Conservation (phyloP, 2,329 filamentous ascomycete genomes). For the Orbilia javanica region DNA sequence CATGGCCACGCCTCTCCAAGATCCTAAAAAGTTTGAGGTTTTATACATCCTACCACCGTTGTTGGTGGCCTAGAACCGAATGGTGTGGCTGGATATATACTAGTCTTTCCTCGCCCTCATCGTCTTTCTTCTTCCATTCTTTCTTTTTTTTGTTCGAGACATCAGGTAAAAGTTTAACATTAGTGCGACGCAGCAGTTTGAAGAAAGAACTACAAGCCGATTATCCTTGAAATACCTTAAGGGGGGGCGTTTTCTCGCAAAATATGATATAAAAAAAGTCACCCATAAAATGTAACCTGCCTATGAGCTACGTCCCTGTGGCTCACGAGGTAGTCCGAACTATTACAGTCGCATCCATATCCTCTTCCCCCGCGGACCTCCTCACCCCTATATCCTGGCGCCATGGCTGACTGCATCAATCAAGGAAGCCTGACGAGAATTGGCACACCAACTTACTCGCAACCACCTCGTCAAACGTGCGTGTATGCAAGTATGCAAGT, state of each 20-base stretch:
- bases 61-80: slow-evolving; percentile 16
- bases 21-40: slow-evolving; percentile 11
- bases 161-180: background rate
- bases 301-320: slow-evolving; percentile 27
- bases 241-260: background rate
- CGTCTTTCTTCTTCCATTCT: too few relatives aligned
- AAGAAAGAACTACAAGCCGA: background rate
- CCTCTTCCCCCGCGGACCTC: background rate
- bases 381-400: slow-evolving; percentile 35
- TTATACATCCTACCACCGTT: background rate
- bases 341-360: slow-evolving; percentile 20
- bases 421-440: slow-evolving; percentile 10
- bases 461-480: background rate
- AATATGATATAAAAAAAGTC: slow-evolving; percentile 38
- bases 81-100: slow-evolving; percentile 10
- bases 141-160: too few relatives aligned
- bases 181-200: slow-evolving; percentile 24
- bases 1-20: background rate
- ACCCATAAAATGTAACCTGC: slow-evolving; percentile 38
- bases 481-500: background rate
- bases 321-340: slow-evolving; percentile 40
- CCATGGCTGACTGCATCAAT: slow-evolving; percentile 17
- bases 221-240: background rate
- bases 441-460: background rate
- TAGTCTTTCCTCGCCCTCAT: background rate